Evolutionary conservation across 1,139 yeast genomes (phyloP).

Genomic region (Protomyces pachydermus): DNA sequence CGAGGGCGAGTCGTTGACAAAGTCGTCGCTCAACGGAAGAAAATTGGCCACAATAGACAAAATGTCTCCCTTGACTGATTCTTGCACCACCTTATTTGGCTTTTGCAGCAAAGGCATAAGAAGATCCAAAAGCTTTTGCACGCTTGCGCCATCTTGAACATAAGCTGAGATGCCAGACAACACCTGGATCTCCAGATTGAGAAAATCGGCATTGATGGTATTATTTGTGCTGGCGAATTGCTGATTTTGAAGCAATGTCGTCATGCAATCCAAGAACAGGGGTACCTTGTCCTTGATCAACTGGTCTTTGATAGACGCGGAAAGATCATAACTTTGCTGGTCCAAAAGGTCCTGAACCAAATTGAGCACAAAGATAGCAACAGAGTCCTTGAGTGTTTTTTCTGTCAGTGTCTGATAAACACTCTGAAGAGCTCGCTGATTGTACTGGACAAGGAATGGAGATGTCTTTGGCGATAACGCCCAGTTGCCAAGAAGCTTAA

Average conservation of each 20-base stretch:
- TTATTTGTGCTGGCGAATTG: constrained; percentile 16
- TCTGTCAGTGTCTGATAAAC: constrained; percentile 48
- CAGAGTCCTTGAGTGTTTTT: constrained; percentile 25
- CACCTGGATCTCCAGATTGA: constrained; percentile 15
- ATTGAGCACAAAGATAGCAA: constrained; percentile 27
- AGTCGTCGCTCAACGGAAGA: constrained; percentile 44
- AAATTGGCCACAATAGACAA: constrained; percentile 55
- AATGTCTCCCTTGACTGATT: constrained; percentile 54
- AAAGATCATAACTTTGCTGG: constrained; percentile 4
- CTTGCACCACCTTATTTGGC: constrained; percentile 53
- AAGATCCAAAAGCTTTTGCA: constrained; percentile 25
- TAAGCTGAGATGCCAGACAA: constrained; percentile 23
- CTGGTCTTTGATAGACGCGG: not conserved
- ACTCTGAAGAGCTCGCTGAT: constrained; percentile 52
- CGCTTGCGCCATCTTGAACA: constrained; percentile 17
- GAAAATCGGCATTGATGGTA: constrained; percentile 19
- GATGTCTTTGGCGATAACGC: constrained; percentile 50
- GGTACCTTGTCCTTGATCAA: constrained; percentile 7
- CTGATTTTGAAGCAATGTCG: constrained; percentile 14
- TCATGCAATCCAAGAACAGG: constrained; percentile 13
- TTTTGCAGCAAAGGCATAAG: constrained; percentile 46
- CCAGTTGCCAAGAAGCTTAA: constrained; percentile 65
- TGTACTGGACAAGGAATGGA: constrained; percentile 50
- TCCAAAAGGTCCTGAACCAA: constrained; percentile 11
- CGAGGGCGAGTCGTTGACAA: constrained; percentile 52